phyloP scores from a whole-genome alignment of 1,284 basidiomycete genomes.

The Moesziomyces parantarcticus region DNA sequence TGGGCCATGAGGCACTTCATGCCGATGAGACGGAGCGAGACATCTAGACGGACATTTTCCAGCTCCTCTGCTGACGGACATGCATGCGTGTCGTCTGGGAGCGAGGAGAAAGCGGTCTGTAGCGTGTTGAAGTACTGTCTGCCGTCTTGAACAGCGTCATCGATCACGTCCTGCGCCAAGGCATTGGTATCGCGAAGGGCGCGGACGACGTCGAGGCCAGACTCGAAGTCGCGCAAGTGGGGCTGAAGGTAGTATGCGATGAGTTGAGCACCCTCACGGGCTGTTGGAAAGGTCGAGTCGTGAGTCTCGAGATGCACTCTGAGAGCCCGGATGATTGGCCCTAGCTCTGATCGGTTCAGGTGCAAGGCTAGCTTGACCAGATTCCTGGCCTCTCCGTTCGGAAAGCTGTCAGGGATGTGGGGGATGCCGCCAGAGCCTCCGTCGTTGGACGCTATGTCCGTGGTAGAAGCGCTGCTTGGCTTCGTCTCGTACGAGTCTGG shows the following conservation, averaged over 20 bases:
- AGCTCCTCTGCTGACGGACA: constrained; percentile 12
- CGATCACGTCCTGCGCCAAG: constrained; percentile 24
- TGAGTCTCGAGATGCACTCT: constrained; percentile 25
- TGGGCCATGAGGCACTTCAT: constrained; percentile 33
- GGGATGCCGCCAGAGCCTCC: constrained; percentile 1
- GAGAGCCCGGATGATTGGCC: constrained; percentile 29
- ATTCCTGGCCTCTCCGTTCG: constrained; percentile 29
- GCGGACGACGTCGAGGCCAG: constrained; percentile 38
- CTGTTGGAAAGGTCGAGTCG: constrained; percentile 33
- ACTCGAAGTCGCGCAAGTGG: constrained; percentile 26
- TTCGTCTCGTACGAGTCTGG: background rate
- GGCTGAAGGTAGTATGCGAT: constrained; percentile 40
- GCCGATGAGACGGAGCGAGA: constrained; percentile 32
- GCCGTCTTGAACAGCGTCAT: constrained; percentile 30
- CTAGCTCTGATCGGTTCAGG: constrained; percentile 21
- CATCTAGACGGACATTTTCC: constrained; percentile 30
- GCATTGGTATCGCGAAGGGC: constrained; percentile 38
- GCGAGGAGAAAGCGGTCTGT: constrained; percentile 1
- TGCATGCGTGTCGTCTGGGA: background rate
- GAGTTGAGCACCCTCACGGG: constrained; percentile 36
- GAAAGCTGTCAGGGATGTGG: constrained; percentile 24
- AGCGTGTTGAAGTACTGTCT: constrained; percentile 17
- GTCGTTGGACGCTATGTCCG: background rate
- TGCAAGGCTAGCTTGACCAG: constrained; percentile 24
- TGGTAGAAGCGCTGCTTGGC: background rate